These are phyloP conservation scores for Moringa oleifera DNA, from an alignment of 345 rosid genomes.

Conservation along the genomic window DNA sequence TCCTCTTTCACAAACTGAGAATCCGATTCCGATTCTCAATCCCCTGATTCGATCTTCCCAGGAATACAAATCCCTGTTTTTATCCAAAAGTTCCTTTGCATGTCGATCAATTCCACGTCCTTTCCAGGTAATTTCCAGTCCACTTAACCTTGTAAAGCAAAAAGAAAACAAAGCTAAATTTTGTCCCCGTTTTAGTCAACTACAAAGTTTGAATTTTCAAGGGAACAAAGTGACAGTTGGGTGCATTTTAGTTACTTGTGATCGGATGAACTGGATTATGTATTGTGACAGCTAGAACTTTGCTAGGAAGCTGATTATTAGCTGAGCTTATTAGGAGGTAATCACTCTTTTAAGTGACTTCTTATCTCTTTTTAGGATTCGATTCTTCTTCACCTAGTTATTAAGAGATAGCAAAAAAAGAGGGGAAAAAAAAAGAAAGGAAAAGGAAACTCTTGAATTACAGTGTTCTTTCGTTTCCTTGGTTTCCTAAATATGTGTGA, in stretches of 20 bases:
- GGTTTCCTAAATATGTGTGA: too few relatives aligned
- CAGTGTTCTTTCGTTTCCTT: too few relatives aligned
- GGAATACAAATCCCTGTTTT: constrained; percentile 11
- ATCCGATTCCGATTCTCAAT: constrained; percentile 16
- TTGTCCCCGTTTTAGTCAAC: not conserved
- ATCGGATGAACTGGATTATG: constrained; percentile 30
- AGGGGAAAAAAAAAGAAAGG: not conserved
- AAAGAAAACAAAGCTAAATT: not conserved
- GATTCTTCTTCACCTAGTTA: constrained; percentile 12
- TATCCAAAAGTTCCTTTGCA: not conserved
- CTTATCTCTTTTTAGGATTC: not conserved
- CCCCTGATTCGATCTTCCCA: constrained; percentile 5
- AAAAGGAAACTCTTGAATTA: not conserved
- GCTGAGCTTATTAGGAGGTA: constrained; percentile 29
- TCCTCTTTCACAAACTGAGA: constrained; percentile 4
- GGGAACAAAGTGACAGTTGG: constrained; percentile 4
- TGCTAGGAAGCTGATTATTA: constrained; percentile 10
- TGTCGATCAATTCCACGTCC: constrained; percentile 25
- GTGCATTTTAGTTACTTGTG: constrained; percentile 22
- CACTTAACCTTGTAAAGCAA: constrained; percentile 1
- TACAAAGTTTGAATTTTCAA: not conserved
- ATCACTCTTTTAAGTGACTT: not conserved
- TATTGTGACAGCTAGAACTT: constrained; percentile 16
- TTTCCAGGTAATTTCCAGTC: constrained; percentile 25
- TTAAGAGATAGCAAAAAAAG: not conserved